Evolutionary conservation across 768 basidiomycete species (phyloP).

Genomic region (Phylloporus arenicola): DNA sequence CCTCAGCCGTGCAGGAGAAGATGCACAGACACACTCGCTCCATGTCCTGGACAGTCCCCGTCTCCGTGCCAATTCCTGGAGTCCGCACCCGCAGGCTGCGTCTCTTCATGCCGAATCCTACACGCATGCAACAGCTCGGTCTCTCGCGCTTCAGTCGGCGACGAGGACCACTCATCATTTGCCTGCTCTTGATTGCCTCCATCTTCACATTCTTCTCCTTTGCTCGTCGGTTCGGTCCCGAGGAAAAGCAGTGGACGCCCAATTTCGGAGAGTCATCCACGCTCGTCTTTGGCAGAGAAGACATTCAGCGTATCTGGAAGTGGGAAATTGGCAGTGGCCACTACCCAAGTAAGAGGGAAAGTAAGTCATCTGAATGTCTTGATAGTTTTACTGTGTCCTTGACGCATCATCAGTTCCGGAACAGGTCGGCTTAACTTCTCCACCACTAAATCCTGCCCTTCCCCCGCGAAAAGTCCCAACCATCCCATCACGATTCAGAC

Average conservation of each 20-base stretch:
- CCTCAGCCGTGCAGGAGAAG: conserved; percentile 65
- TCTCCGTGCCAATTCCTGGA: conserved; percentile 59
- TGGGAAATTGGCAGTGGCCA: conserved; percentile 95
- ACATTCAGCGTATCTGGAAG: conserved; percentile 86
- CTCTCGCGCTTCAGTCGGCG: conserved; percentile 54
- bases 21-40: conserved; percentile 41
- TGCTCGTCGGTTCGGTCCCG: conserved; percentile 54
- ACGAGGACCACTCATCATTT: conserved; percentile 50
- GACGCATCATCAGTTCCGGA: conserved; percentile 54
- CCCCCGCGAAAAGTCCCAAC: conserved; percentile 47
- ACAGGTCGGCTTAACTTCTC: conserved; percentile 49
- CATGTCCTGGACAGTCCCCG: conserved; percentile 53
- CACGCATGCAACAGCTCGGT: conserved; percentile 52
- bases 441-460: conserved; percentile 69
- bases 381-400: neutral
- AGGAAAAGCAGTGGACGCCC: conserved; percentile 59
- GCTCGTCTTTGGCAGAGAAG: conserved; percentile 68
- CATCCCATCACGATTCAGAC: conserved; percentile 45
- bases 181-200: conserved; percentile 40
- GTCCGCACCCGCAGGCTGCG: conserved; percentile 51
- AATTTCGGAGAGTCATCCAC: conserved; percentile 60
- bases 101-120: conserved; percentile 55
- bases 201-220: conserved; percentile 58
- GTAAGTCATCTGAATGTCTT: conserved; percentile 41
- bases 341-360: conserved; percentile 76